Percentiles rank a stretch among this genome's conserved stretches.
Evolutionary conservation across 192 early-diverging fungal genomes (phyloP).

Genomic region (Backusella parvicylindrica): DNA sequence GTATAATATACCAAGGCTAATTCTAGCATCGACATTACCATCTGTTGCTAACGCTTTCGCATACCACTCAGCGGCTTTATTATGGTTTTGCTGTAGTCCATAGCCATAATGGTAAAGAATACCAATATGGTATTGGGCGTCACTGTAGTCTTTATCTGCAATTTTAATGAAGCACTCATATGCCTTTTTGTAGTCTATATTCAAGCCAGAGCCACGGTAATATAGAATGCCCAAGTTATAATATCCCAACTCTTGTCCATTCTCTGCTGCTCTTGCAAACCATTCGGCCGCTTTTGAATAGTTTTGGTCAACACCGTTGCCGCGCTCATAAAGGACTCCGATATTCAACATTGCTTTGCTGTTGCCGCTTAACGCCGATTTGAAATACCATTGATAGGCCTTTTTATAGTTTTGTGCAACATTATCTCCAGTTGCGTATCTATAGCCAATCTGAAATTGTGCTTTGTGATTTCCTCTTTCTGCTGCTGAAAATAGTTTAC

Average conservation of each 20-base stretch:
- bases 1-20: neutral
- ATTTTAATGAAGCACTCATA: neutral
- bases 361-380: neutral
- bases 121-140: neutral
- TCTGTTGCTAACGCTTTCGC: neutral
- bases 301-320: neutral
- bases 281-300: neutral
- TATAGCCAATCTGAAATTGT: neutral
- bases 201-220: neutral
- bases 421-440: neutral
- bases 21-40: neutral
- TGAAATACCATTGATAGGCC: neutral
- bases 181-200: neutral
- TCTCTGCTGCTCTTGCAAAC: neutral
- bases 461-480: constrained; percentile 1
- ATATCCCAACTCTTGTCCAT: neutral
- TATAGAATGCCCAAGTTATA: neutral
- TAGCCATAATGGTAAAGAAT: neutral
- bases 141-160: neutral
- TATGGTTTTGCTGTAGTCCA: neutral
- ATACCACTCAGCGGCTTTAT: neutral
- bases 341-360: neutral
- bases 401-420: constrained; percentile 2
- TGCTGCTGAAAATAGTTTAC: neutral
- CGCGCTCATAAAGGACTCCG: neutral